Conservation (phyloP, 805 yeast species). For the Candida alai region DNA sequence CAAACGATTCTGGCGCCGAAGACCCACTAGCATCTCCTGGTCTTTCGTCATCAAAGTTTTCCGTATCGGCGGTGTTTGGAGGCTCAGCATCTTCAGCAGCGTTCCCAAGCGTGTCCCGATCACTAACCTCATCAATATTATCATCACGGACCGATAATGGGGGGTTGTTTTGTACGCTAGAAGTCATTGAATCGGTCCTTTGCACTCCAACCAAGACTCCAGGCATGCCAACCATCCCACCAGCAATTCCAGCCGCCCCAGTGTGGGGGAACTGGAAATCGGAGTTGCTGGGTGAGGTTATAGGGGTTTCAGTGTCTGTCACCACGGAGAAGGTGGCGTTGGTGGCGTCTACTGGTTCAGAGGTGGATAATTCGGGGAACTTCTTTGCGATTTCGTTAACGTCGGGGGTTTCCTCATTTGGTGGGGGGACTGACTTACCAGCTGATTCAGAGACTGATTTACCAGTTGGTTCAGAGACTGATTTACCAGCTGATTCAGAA, state of each 20-base stretch:
- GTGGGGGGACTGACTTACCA: slow-evolving; percentile 19
- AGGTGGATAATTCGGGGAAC: slow-evolving; percentile 33
- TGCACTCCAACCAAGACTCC: slow-evolving; percentile 44
- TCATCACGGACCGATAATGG: slow-evolving; percentile 87
- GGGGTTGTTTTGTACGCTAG: slow-evolving; percentile 89
- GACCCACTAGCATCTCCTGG: slow-evolving; percentile 27
- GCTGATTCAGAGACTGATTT: slow-evolving; percentile 12
- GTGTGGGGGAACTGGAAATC: slow-evolving; percentile 43
- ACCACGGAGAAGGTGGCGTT: slow-evolving; percentile 34
- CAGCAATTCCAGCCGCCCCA: slow-evolving; percentile 28
- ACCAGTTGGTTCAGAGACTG: slow-evolving; percentile 23
- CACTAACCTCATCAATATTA: slow-evolving; percentile 41
- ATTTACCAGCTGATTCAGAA: slow-evolving; percentile 22
- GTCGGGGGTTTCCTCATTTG: slow-evolving; percentile 22
- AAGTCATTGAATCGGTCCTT: slow-evolving; percentile 78
- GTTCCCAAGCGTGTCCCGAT: slow-evolving; percentile 36
- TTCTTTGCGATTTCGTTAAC: slow-evolving; percentile 18
- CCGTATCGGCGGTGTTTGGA: slow-evolving; percentile 23
- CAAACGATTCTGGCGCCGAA: slow-evolving; percentile 51
- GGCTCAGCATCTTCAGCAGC: slow-evolving; percentile 14
- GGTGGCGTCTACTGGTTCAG: slow-evolving; percentile 17
- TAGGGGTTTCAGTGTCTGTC: slow-evolving; percentile 41
- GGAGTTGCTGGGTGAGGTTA: slow-evolving; percentile 46
- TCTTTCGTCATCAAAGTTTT: slow-evolving; percentile 10
- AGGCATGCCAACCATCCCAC: slow-evolving; percentile 41